phyloP scores from a whole-genome alignment of 2,329 filamentous ascomycete species.

The Kalmusia sp. region DNA sequence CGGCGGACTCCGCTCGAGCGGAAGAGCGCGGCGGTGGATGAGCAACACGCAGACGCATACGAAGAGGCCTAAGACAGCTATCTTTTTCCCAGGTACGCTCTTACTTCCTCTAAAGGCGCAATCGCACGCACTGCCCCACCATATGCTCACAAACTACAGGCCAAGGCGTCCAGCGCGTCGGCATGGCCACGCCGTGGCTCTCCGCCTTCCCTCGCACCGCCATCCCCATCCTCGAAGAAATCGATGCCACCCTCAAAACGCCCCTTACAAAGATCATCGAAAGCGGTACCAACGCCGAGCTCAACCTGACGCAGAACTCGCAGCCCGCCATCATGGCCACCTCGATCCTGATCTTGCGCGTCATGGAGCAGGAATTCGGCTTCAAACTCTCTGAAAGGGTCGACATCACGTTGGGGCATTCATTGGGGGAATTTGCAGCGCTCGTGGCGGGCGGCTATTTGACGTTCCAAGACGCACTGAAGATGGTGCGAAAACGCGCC shows the following conservation, averaged over 20 bases:
- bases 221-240: conserved; percentile 79
- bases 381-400: conserved; percentile 75
- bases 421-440: conserved; percentile 90
- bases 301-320: conserved; percentile 85
- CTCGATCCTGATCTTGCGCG: conserved; percentile 84
- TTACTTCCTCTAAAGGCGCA: background rate
- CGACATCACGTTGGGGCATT: conserved; percentile 88
- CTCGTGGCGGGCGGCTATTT: conserved; percentile 85
- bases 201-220: conserved; percentile 83
- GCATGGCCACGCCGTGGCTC: conserved; percentile 87
- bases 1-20: conserved; percentile 18
- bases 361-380: conserved; percentile 84
- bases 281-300: conserved; percentile 75
- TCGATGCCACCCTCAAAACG: conserved; percentile 77
- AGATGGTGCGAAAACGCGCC: conserved; percentile 77
- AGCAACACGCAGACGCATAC: conserved; percentile 29
- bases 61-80: conserved; percentile 46
- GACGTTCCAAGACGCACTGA: conserved; percentile 77
- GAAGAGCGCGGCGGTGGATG: conserved; percentile 33
- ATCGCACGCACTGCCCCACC: background rate
- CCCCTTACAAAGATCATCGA: conserved; percentile 80
- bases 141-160: conserved; percentile 57
- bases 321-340: conserved; percentile 97
- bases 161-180: conserved; percentile 87
- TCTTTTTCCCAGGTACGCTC: conserved; percentile 47